Evolutionary conservation across 2,329 filamentous ascomycete genomes (phyloP).

Genomic region (Elsinoe australis): DNA sequence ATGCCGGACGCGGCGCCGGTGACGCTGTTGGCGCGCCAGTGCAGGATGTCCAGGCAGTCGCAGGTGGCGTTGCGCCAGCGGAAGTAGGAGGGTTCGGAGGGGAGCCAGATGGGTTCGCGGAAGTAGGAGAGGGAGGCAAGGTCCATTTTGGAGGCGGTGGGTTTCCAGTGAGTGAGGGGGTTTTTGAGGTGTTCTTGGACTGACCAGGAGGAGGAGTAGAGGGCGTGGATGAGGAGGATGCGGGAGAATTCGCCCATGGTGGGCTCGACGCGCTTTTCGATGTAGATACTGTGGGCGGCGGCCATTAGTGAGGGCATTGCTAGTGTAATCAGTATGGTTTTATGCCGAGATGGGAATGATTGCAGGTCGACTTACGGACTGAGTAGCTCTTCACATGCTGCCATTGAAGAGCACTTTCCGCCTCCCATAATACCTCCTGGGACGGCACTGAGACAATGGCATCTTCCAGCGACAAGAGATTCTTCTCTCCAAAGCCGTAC

Average conservation of each 20-base stretch:
- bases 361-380: conserved; percentile 8
- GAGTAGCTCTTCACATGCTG: conserved; percentile 18
- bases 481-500: conserved; percentile 22
- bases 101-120: conserved; percentile 36
- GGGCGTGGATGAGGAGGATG: conserved; percentile 43
- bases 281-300: conserved; percentile 41
- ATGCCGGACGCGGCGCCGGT: conserved; percentile 44
- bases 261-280: conserved; percentile 41
- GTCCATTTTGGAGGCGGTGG: conserved; percentile 21
- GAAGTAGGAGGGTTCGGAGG: conserved; percentile 40
- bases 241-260: conserved; percentile 44
- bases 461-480: conserved; percentile 20
- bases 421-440: conserved; percentile 26
- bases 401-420: conserved; percentile 23
- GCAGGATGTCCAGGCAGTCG: conserved; percentile 48
- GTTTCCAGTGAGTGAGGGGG: conserved; percentile 36
- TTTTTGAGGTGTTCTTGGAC: conserved; percentile 40
- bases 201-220: conserved; percentile 45
- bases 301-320: conserved; percentile 32
- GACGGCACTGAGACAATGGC: conserved; percentile 24
- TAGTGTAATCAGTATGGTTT: not conserved
- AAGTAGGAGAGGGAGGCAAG: conserved; percentile 17
- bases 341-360: not conserved
- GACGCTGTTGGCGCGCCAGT: conserved; percentile 50
- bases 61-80: conserved; percentile 44